These are phyloP conservation scores for Hygrophorus russula DNA, from an alignment of 768 basidiomycete genomes.

Conservation along the genomic window DNA sequence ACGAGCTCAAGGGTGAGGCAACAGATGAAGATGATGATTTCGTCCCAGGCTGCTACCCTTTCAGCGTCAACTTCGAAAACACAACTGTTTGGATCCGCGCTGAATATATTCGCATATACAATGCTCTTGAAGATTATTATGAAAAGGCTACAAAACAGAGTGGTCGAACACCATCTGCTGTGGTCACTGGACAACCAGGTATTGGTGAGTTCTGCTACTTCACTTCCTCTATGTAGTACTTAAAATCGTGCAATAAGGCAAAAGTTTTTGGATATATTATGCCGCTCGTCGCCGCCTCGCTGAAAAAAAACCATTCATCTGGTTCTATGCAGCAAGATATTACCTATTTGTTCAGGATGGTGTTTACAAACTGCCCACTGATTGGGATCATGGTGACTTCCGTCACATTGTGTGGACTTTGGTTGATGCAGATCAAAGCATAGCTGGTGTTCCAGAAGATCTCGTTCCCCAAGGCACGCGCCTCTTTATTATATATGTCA, in stretches of 20 bases:
- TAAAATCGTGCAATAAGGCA: conserved; percentile 9
- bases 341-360: conserved; percentile 14
- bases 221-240: neutral
- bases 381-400: conserved; percentile 13
- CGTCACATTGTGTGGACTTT: conserved; percentile 10
- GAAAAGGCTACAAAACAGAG: neutral
- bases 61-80: neutral
- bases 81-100: conserved; percentile 5
- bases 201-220: conserved; percentile 7
- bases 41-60: conserved; percentile 6
- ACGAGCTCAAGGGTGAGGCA: neutral
- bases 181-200: conserved; percentile 9
- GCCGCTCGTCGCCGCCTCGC: conserved; percentile 9
- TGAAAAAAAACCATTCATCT: conserved; percentile 12
- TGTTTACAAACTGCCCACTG: conserved; percentile 8
- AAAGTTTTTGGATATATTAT: conserved; percentile 11
- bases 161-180: conserved; percentile 5
- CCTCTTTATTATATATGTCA: conserved; percentile 11
- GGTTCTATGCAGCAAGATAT: conserved; percentile 1
- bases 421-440: conserved; percentile 9
- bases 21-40: conserved; percentile 3
- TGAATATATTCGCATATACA: conserved; percentile 8
- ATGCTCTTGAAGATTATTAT: conserved; percentile 2
- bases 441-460: conserved; percentile 10
- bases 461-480: conserved; percentile 8